phyloP scores from a whole-genome alignment of 371 early-diverging fungal genomes.

The Capniomyces stellatus region DNA sequence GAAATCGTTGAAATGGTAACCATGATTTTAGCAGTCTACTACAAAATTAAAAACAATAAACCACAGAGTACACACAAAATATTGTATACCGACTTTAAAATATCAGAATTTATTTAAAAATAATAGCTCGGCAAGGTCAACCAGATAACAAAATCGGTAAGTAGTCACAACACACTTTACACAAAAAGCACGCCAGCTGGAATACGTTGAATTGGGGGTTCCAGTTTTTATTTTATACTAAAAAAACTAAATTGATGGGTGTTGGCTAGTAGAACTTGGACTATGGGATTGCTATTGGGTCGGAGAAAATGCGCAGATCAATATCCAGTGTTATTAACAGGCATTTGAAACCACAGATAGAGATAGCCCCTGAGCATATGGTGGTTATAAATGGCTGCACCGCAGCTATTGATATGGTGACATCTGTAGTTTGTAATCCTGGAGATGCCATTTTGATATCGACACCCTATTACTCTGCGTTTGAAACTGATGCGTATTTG shows the following conservation, averaged over 20 bases:
- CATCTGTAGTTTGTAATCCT: conserved; percentile 37
- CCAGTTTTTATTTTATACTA: neutral
- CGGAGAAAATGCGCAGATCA: conserved; percentile 25
- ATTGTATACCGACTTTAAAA: neutral
- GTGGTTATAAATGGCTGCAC: conserved; percentile 48
- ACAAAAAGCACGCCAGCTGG: too few species aligned
- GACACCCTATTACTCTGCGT: conserved; percentile 55
- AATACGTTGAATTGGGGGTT: neutral
- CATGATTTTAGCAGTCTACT: too few species aligned
- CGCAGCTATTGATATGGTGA: conserved; percentile 36
- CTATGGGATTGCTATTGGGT: conserved; percentile 26
- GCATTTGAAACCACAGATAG: conserved; percentile 30
- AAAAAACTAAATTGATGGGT: neutral
- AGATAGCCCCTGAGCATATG: conserved; percentile 31
- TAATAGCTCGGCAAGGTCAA: neutral
- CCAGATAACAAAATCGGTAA: neutral
- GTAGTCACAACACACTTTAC: neutral
- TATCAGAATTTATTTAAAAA: neutral
- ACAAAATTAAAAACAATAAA: neutral
- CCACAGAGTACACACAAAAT: neutral
- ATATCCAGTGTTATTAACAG: conserved; percentile 36
- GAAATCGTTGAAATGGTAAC: neutral
- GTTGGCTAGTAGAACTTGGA: conserved; percentile 15
- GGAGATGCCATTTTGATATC: conserved; percentile 55
- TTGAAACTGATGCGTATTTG: conserved; percentile 37